phyloP scores from a whole-genome alignment of 225 moss, liverwort and hornwort species.

The Ulota crispa region DNA sequence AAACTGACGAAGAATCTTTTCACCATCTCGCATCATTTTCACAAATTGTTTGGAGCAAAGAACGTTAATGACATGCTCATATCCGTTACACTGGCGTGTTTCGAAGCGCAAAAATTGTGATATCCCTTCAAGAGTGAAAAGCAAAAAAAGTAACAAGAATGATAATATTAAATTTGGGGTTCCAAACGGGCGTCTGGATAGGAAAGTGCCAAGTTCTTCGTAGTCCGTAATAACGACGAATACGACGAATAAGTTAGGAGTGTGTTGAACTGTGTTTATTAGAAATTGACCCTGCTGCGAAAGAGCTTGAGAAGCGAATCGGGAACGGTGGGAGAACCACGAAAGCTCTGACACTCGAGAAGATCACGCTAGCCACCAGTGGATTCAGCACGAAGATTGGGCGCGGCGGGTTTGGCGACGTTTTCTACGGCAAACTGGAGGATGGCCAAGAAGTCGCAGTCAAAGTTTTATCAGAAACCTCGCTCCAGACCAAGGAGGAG shows the following conservation, averaged over 20 bases:
- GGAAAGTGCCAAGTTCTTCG: too few relatives aligned
- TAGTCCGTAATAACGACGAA: too few relatives aligned
- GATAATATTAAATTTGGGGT: too few relatives aligned
- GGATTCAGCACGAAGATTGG: background rate
- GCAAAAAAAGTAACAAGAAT: too few relatives aligned
- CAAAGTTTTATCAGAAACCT: background rate
- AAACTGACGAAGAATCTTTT: background rate
- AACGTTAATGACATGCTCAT: too few relatives aligned
- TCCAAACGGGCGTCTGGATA: too few relatives aligned
- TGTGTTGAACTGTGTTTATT: background rate
- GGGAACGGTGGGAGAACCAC: background rate
- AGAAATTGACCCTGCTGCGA: background rate
- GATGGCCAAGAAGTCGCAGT: conserved; percentile 10
- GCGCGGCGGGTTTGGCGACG: background rate
- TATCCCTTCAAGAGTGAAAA: too few relatives aligned
- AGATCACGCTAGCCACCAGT: background rate
- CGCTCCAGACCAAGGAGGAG: conserved; percentile 6
- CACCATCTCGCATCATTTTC: background rate
- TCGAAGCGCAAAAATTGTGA: too few relatives aligned
- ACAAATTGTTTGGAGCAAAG: background rate
- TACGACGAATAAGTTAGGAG: background rate
- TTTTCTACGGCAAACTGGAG: background rate
- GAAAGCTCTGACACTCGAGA: background rate
- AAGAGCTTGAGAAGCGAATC: conserved; percentile 6
- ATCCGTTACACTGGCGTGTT: too few relatives aligned